These are phyloP conservation scores for Globisporangium yorkense DNA, from an alignment of 352 stramenopile species.

Conservation along the genomic window DNA sequence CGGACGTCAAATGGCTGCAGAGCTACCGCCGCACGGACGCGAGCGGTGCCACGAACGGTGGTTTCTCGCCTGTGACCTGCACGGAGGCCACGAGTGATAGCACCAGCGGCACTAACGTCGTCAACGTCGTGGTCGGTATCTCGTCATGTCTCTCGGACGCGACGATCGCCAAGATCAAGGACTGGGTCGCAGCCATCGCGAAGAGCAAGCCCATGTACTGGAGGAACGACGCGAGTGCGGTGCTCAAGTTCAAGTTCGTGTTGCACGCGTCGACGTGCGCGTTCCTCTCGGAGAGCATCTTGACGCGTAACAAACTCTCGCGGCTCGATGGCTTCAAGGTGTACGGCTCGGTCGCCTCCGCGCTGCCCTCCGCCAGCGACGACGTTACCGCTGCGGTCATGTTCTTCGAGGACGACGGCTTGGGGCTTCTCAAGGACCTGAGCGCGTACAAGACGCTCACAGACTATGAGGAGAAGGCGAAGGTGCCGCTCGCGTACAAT, in stretches of 20 bases:
- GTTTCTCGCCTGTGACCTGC: conserved; percentile 3
- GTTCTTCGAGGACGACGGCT: conserved; percentile 8
- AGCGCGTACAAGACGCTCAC: conserved; percentile 6
- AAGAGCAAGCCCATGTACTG: conserved; percentile 5
- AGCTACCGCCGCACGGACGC: conserved; percentile 4
- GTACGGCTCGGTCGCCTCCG: background rate
- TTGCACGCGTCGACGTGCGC: background rate
- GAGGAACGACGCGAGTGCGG: conserved; percentile 4
- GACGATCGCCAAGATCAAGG: conserved; percentile 4
- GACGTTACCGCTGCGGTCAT: background rate
- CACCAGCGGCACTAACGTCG: conserved; percentile 1
- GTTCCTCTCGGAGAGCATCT: background rate
- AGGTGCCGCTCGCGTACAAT: conserved; percentile 9
- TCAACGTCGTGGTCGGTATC: conserved; percentile 7
- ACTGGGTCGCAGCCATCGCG: conserved; percentile 6
- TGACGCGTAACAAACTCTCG: background rate
- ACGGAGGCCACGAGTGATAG: conserved; percentile 6
- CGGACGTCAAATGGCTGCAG: conserved; percentile 10
- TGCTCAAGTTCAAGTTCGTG: conserved; percentile 11
- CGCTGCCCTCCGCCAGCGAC: background rate
- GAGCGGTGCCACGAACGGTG: conserved; percentile 3
- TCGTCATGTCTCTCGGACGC: conserved; percentile 10
- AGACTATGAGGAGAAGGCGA: background rate
- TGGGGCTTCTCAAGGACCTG: background rate
- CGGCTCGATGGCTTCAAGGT: conserved; percentile 1